Base-by-base conservation (phyloP, 192 early-diverging fungal genomes). In the Coemansia pectinata region DNA sequence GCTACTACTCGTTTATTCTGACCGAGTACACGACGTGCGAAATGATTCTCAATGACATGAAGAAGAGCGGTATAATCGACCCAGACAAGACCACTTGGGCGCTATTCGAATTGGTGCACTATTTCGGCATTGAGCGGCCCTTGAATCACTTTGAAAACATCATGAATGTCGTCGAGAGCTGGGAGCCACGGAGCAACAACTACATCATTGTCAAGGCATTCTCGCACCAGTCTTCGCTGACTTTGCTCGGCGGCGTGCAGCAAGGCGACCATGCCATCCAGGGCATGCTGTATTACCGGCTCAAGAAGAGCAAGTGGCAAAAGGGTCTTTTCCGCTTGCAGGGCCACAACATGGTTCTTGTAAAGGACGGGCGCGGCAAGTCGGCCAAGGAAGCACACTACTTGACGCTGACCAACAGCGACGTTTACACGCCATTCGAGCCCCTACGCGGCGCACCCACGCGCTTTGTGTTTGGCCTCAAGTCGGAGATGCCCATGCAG, bases 101-200 rank as follows among this genome's bases (percentile, higher is more conserved):
- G 5, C 78, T 98, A 40, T 98, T 98, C 85, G 96, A 98, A 72
- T 83, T 95, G 39, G 88, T 91, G 34, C 91, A 92, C 67, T 88
- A 96, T 67, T 88, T 91, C 79, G 90, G 90, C 39, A 81, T 96
- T 52, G 96, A 98, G 81, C 86, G 96, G 66, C 94, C 95, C 25
- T 66, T 98, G 38, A 86, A 93, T 29, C 92, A 95, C 70, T 98
- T 94, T 91, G 96, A 96, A 73, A 86, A 91, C 15, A 85, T 98
- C 10, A 87, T 92, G 59, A 88, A 90, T 59, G 79, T 96, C 5
- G 87, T 97, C 33, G 87, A 87, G 61, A 85, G 89, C 23, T 98
- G 96, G 96, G 94, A 95, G 71, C 75, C 76, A 74, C 58, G 86
- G 84, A 70, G 87, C 88, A 70, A 83, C 84, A 69, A 95, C 93